Evolutionary conservation across 768 basidiomycete species (phyloP), one percentile per base, ranked within the genome.

Genomic region (Leccinum sublutescens): DNA sequence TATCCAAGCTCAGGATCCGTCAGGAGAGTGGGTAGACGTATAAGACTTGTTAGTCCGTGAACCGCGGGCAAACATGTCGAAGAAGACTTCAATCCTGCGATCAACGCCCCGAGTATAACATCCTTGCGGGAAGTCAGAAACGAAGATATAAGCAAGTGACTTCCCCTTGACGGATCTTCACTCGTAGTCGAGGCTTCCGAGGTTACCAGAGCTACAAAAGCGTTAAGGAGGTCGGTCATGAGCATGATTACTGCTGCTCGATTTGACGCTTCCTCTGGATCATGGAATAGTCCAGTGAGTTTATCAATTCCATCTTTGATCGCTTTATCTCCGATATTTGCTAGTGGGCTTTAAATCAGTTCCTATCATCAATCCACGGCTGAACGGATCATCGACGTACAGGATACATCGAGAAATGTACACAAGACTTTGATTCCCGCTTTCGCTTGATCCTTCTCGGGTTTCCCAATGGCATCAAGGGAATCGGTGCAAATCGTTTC

Each of bases 401-500:
- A 82, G 8, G 91, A 89, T 12, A 88, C 88, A n/a, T 81, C 75
- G 72, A 92, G 80, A 64, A 94, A 84, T 2, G 85, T 82, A 62
- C 88, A 88, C 33, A 98, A 74, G 33, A 94, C 83, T 70, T 91
- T 93, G 50, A 89, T 88, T 1, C 94, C 95, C 43, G 91, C 86
- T 68, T 86, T 86, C 1, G 95, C 94, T 70, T 94, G 91, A 69
- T 84, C 88, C 76, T 98, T 98, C 72, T 98, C 97, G 0, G 96
- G 94, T 68, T 97, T 92, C 47, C 85, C 82, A 47, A 98, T 74
- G 57, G 90, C 84, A 23, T 82, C 79, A 8, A 94, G 79, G 65
- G 92, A 95, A 68, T 97, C 92, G 56, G 85, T 82, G 61, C 89
- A 89, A 0, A 90, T 87, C 47, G 89, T 86, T 62, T 81, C 82